A percentile compares a stretch with the other conserved stretches of the same genome.
Conservation (phyloP, 257 asterid species). For the Henckelia pumila region DNA sequence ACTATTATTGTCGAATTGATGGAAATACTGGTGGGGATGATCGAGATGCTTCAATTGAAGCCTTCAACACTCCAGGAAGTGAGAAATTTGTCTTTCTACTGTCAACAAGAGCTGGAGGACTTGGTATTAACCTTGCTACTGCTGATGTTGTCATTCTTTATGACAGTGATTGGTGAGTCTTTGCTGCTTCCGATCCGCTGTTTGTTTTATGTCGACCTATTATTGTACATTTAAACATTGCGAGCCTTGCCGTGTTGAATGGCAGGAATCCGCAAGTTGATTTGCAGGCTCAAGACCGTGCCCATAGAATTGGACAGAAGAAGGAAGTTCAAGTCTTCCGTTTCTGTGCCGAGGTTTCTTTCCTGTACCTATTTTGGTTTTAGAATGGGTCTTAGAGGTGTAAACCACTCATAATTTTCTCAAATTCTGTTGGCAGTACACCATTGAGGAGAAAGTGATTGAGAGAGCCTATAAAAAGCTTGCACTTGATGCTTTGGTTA, state of each 20-base stretch:
- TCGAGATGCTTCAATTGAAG: slow-evolving; percentile 97
- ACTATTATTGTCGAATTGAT: slow-evolving; percentile 87
- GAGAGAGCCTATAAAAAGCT: slow-evolving; percentile 99
- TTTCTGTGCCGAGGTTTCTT: slow-evolving; percentile 92
- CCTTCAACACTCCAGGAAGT: slow-evolving; percentile 90
- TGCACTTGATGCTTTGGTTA: slow-evolving; percentile 99
- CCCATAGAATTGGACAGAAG: slow-evolving; percentile 99
- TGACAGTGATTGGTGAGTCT: slow-evolving; percentile 93
- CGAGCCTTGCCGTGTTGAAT: slow-evolving; percentile 18
- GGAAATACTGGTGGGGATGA: slow-evolving; percentile 99
- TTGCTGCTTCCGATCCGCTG: slow-evolving; percentile 19
- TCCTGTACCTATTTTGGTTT: slow-evolving; percentile 16
- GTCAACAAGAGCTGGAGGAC: slow-evolving; percentile 99
- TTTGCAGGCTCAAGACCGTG: slow-evolving; percentile 99
- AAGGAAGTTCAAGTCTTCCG: slow-evolving; percentile 99
- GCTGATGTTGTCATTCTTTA: slow-evolving; percentile 98
- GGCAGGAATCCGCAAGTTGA: slow-evolving; percentile 99
- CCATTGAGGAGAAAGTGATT: slow-evolving; percentile 97
- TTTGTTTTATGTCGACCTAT: slow-evolving; percentile 19
- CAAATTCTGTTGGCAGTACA: slow-evolving; percentile 52
- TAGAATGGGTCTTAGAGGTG: slow-evolving; percentile 13
- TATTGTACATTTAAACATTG: slow-evolving; percentile 14
- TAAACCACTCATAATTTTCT: slow-evolving; percentile 20
- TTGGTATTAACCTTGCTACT: slow-evolving; percentile 98
- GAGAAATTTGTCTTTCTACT: slow-evolving; percentile 88